A percentile compares a stretch with the other conserved stretches of the same genome.
Conservation (phyloP, 495 filamentous ascomycete species). For the Penicillium turbatum region DNA sequence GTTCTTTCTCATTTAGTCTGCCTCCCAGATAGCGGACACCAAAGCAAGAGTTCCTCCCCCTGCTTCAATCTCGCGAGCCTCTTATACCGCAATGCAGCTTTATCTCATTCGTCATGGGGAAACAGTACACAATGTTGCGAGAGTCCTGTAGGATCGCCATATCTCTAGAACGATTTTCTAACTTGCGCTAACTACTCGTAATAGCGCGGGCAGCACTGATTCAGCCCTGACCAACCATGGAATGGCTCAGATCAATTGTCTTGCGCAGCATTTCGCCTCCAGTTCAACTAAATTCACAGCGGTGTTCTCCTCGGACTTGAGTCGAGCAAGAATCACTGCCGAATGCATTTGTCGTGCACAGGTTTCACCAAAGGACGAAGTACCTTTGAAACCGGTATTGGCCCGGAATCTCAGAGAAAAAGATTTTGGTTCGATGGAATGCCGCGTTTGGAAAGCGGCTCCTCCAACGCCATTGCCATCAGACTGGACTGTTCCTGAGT, state of each 20-base stretch:
- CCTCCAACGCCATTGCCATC: neutral
- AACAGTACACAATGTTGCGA: conserved; percentile 79
- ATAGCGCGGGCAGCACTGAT: conserved; percentile 73
- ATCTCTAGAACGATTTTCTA: neutral
- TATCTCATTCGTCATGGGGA: conserved; percentile 83
- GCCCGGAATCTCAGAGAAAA: conserved; percentile 25
- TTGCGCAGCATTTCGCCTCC: conserved; percentile 40
- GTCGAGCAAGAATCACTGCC: conserved; percentile 63
- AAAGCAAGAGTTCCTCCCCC: too few species aligned
- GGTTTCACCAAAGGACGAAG: neutral
- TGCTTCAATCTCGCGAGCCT: neutral
- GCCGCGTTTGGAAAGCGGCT: neutral
- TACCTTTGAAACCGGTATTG: conserved; percentile 10
- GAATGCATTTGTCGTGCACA: conserved; percentile 24
- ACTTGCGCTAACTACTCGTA: neutral
- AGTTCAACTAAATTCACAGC: conserved; percentile 47
- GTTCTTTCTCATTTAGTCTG: neutral
- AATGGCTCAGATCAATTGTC: conserved; percentile 63
- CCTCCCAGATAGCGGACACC: neutral
- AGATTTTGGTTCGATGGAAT: conserved; percentile 29
- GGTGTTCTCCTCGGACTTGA: conserved; percentile 77
- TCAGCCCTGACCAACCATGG: conserved; percentile 80
- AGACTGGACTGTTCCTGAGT: conserved; percentile 32
- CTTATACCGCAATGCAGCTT: conserved; percentile 53
- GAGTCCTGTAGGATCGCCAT: conserved; percentile 54